These are phyloP conservation scores for Suhomyces ambrosiae DNA, from an alignment of 1,139 yeast species.

Conservation along the genomic window DNA sequence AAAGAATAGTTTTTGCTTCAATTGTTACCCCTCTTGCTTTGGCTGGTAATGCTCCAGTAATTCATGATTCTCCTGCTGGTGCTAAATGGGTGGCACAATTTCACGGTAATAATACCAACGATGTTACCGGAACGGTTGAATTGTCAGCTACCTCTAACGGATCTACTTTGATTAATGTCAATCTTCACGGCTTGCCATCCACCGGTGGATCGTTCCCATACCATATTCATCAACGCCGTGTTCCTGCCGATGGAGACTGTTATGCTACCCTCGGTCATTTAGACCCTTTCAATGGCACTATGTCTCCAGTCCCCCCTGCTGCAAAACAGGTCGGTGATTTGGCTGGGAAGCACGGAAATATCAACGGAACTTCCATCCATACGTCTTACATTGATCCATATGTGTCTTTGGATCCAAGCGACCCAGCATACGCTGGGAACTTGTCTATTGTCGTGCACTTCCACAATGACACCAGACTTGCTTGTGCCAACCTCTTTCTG, in stretches of 20 bases:
- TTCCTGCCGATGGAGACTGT: constrained; percentile 45
- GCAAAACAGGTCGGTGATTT: constrained; percentile 45
- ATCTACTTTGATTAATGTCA: constrained; percentile 34
- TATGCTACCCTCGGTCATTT: constrained; percentile 41
- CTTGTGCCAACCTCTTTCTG: constrained; percentile 44
- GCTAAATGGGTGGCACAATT: constrained; percentile 27
- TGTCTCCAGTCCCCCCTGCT: constrained; percentile 25
- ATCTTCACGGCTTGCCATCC: constrained; percentile 36
- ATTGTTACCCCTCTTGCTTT: constrained; percentile 15
- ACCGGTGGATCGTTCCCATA: constrained; percentile 46
- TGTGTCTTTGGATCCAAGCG: constrained; percentile 39
- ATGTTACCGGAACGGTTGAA: constrained; percentile 32
- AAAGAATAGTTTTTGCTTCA: constrained; percentile 6
- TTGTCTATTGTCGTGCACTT: constrained; percentile 44
- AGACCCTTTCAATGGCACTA: constrained; percentile 42
- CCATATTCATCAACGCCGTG: constrained; percentile 43
- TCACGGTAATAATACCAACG: constrained; percentile 17
- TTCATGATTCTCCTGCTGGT: constrained; percentile 29
- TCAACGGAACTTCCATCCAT: constrained; percentile 27
- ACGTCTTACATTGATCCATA: constrained; percentile 37
- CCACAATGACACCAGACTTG: constrained; percentile 34
- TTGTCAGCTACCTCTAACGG: constrained; percentile 38
- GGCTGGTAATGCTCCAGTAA: constrained; percentile 30
- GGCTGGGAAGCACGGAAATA: constrained; percentile 44
- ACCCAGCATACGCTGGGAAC: constrained; percentile 39